These are phyloP conservation scores for Bacterosira constricta DNA, from an alignment of 108 stramenopile species.

Conservation along the genomic window DNA sequence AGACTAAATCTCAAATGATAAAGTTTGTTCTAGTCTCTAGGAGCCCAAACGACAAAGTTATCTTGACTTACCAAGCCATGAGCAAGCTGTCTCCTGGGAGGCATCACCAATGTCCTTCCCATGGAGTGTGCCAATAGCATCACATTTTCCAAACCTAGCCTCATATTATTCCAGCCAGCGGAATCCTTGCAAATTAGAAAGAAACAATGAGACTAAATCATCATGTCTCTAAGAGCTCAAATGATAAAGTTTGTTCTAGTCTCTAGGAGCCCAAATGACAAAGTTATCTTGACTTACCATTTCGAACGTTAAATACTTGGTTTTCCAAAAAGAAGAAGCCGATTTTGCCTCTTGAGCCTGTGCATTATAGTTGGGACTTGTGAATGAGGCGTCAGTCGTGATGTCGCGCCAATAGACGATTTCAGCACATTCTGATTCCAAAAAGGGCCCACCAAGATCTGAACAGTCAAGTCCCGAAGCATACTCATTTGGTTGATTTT, in stretches of 20 bases:
- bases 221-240: no score
- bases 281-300: constrained; percentile 32
- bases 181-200: not conserved
- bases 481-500: not conserved
- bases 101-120: constrained; percentile 72
- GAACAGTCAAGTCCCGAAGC: constrained; percentile 16
- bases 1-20: no score
- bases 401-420: constrained; percentile 53
- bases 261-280: not conserved
- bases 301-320: constrained; percentile 75
- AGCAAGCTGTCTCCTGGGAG: constrained; percentile 56
- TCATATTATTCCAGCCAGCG: constrained; percentile 72
- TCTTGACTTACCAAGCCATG: constrained; percentile 17
- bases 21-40: not conserved
- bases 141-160: constrained; percentile 69
- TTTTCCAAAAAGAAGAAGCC: constrained; percentile 6
- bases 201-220: constrained; percentile 19
- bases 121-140: constrained; percentile 64
- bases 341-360: constrained; percentile 21
- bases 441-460: constrained; percentile 26
- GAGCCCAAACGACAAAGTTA: not conserved
- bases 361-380: constrained; percentile 21
- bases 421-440: constrained; percentile 27
- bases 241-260: not conserved
- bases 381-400: constrained; percentile 27